A percentile compares a stretch with the other conserved stretches of the same genome.
Conservation (phyloP, 108 stramenopile genomes). For the Epithemia pelagica region DNA sequence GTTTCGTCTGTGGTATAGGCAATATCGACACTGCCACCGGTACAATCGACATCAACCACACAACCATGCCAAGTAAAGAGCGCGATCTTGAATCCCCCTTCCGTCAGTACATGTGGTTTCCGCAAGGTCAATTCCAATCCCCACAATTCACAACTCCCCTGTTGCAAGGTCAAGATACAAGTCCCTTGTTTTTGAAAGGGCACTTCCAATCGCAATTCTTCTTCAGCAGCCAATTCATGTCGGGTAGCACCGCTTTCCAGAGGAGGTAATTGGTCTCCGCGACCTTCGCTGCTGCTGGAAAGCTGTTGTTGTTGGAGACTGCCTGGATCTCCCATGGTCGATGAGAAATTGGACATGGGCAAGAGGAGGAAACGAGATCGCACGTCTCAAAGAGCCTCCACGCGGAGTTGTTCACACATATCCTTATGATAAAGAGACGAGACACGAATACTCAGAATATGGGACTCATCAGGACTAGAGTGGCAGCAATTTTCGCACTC, state of each 20-base stretch:
- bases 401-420: too few relatives aligned
- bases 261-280: background rate
- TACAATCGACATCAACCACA: constrained; percentile 49
- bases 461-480: too few relatives aligned
- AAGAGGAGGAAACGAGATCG: too few relatives aligned
- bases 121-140: constrained; percentile 56
- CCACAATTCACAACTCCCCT: constrained; percentile 46
- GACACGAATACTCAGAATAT: too few relatives aligned
- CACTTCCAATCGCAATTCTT: constrained; percentile 53
- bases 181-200: constrained; percentile 22
- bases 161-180: constrained; percentile 18
- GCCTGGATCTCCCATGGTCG: too few relatives aligned
- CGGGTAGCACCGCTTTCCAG: constrained; percentile 1
- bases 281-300: background rate
- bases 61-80: constrained; percentile 91
- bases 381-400: too few relatives aligned
- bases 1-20: constrained; percentile 52
- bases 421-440: too few relatives aligned
- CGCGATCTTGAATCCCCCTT: constrained; percentile 61
- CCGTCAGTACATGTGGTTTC: constrained; percentile 36
- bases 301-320: too few relatives aligned
- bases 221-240: constrained; percentile 33
- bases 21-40: constrained; percentile 26
- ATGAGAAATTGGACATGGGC: too few relatives aligned
- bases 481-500: too few relatives aligned